Evolutionary conservation across 768 basidiomycete species (phyloP), one percentile per base, ranked within the genome.

Genomic region (Pholiota microspora): DNA sequence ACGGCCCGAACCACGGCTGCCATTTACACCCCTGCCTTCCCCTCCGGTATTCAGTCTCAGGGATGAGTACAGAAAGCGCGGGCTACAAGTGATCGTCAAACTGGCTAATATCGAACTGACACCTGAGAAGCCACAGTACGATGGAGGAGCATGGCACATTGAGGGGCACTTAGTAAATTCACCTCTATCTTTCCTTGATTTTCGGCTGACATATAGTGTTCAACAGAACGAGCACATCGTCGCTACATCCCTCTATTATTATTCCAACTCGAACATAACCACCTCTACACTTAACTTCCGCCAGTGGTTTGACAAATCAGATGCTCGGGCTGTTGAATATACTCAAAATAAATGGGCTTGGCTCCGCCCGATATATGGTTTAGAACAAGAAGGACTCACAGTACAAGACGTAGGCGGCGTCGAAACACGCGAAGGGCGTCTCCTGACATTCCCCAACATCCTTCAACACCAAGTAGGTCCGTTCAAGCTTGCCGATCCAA

Each of bases 381-480:
- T 60, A 25, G 45, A 58, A 18, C 63, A 65, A 7, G 51, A 62
- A 21, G 66, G 53, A 2, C 49, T 64, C 15, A 54, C 57, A 0
- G 55, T 73, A 0, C 69, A 73, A 55, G 50, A 66, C 10, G 44
- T 74, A 9, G 77, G 77, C 0, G 44, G 60, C 1, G 62, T 78
- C 12, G 60, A 66, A 7, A 73, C 76, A 4, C 60, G 60, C 1
- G 67, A 71, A 49, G 72, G 71, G 1, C 67, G 77, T 7, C 61
- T 71, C 12, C 57, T 77, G 36, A 71, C 70, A 0, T 78, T 76
- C 60, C 77, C 76, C 1, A 78, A 77, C 56, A 60, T 74, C 45
- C 66, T 73, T 28, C 75, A 76, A 52, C 74, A 78, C 55, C 67
- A 62, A 18, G 71, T 78, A 2, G 55, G 59, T 34, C 67, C 73